Conservation (phyloP, 2,329 filamentous ascomycete species). For the Neoascochyta sp. region DNA sequence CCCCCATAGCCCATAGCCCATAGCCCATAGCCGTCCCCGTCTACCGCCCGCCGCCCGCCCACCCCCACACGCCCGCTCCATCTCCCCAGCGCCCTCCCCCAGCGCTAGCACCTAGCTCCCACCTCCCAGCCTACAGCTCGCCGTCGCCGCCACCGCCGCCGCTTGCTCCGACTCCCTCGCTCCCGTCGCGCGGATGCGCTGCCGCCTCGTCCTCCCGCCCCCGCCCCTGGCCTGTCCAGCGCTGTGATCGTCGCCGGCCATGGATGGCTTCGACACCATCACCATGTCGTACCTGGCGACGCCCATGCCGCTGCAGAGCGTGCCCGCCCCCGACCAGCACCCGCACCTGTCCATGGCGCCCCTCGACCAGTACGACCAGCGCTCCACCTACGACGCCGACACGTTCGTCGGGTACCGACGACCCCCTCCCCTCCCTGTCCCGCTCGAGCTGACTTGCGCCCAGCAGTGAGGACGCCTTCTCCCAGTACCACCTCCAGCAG, state of each 20-base stretch:
- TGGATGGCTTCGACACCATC: conserved; percentile 59
- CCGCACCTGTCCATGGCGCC: conserved; percentile 44
- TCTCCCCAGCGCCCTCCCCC: conserved; percentile 2
- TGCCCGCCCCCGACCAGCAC: conserved; percentile 43
- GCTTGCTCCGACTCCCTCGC: conserved; percentile 4
- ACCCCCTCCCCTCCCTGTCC: too few species aligned
- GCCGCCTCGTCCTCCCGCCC: conserved; percentile 10
- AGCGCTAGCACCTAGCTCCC: conserved; percentile 7
- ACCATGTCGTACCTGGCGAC: conserved; percentile 60
- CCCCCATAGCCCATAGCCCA: too few species aligned
- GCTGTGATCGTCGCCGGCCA: conserved; percentile 28
- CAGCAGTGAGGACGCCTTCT: conserved; percentile 53
- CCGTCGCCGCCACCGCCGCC: conserved; percentile 10
- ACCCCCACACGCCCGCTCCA: conserved; percentile 8
- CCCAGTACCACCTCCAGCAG: conserved; percentile 40
- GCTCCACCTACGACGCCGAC: conserved; percentile 58
- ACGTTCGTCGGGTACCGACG: conserved; percentile 60
- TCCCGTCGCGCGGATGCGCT: conserved; percentile 31
- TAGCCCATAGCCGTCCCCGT: conserved; percentile 1
- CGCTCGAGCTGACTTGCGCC: conserved; percentile 27
- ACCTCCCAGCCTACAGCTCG: conserved; percentile 4
- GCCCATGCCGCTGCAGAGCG: conserved; percentile 54
- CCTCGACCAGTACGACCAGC: conserved; percentile 56
- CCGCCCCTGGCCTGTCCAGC: conserved; percentile 19
- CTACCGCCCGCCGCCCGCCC: conserved; percentile 4